A percentile compares a stretch with the other conserved stretches of the same genome.
Conservation (phyloP, 495 filamentous ascomycete species). For the Lasiosphaeriaceae sp. region DNA sequence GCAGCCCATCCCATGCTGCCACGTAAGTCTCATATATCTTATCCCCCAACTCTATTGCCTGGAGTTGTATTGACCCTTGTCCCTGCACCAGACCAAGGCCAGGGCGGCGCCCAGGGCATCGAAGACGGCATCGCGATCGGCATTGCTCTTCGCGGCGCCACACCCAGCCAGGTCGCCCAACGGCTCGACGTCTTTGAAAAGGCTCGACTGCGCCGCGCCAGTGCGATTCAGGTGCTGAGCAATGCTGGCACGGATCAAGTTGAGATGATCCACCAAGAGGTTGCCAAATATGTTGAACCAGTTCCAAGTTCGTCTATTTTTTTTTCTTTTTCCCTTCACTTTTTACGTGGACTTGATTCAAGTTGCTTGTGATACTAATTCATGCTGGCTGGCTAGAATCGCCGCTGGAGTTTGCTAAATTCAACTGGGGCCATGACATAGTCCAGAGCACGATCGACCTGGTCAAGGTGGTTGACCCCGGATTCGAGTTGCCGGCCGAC, state of each 20-base stretch:
- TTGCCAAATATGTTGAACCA: conserved; percentile 18
- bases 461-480: conserved; percentile 11
- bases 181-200: conserved; percentile 52
- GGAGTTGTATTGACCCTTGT: too few relatives aligned
- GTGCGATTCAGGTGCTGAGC: conserved; percentile 48
- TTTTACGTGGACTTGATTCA: too few relatives aligned
- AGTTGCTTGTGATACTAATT: too few relatives aligned
- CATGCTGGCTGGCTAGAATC: conserved; percentile 6
- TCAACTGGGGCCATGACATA: conserved; percentile 26
- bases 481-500: conserved; percentile 17
- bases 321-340: background rate
- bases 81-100: conserved; percentile 44
- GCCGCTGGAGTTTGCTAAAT: conserved; percentile 20
- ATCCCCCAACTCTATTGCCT: too few relatives aligned
- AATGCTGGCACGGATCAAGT: conserved; percentile 25
- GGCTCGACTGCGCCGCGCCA: conserved; percentile 47
- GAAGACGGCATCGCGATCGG: conserved; percentile 45
- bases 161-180: conserved; percentile 28
- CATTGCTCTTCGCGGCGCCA: conserved; percentile 24
- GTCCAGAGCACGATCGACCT: conserved; percentile 7
- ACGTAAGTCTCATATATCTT: conserved; percentile 12
- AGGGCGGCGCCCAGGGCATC: conserved; percentile 45
- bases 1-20: conserved; percentile 52
- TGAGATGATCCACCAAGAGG: conserved; percentile 20
- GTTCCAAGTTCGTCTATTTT: conserved; percentile 21